These are phyloP conservation scores for barrel medic (Medicago truncatula) DNA, from an alignment of 306 rosid genomes.

Conservation along the genomic window DNA sequence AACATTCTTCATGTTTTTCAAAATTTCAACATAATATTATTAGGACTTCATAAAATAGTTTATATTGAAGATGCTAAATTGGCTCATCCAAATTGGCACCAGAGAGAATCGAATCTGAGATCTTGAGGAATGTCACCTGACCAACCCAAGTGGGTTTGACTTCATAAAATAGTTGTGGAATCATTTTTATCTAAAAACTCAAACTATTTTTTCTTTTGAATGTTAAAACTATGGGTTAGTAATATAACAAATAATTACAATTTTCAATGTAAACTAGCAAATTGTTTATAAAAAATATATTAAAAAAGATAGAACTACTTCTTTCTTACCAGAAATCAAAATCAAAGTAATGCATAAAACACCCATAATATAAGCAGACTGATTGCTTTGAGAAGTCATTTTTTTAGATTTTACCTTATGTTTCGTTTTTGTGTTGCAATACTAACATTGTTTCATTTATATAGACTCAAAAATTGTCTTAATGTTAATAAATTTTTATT, in stretches of 20 bases:
- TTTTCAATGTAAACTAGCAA: background rate
- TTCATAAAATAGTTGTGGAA: too few species aligned
- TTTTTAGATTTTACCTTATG: background rate
- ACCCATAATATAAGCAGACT: background rate
- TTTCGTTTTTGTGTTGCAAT: background rate
- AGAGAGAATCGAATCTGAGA: too few species aligned
- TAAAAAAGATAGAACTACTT: background rate
- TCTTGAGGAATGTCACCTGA: too few species aligned
- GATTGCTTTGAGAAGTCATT: background rate
- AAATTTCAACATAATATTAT: too few species aligned
- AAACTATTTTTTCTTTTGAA: too few species aligned
- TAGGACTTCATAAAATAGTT: too few species aligned
- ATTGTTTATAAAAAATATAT: background rate
- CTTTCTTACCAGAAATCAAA: background rate
- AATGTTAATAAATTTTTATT: background rate
- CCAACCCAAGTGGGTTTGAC: too few species aligned
- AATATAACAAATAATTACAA: background rate
- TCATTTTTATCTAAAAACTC: too few species aligned
- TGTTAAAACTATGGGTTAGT: background rate
- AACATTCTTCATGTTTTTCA: too few species aligned
- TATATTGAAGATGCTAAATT: too few species aligned
- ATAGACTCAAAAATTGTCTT: background rate
- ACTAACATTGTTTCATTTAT: background rate
- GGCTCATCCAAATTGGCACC: too few species aligned
- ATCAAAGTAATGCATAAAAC: background rate